Evolutionary conservation across 768 basidiomycete species (phyloP).

Genomic region (Suillus ampliporus): DNA sequence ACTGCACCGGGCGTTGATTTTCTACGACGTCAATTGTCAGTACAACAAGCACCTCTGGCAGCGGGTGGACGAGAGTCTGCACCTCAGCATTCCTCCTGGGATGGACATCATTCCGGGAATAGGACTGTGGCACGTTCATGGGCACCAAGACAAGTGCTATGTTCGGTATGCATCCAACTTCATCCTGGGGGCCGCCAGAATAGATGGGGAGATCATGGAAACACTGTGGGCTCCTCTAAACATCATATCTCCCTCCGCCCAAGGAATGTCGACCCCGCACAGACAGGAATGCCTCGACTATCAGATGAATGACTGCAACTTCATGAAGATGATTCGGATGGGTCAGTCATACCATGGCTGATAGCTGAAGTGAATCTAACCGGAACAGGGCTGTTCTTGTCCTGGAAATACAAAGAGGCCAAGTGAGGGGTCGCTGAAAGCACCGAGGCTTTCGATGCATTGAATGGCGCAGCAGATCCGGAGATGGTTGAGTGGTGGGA

Average conservation of each 20-base stretch:
- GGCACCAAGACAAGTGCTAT: slow-evolving; percentile 29
- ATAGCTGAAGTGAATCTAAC: neutral
- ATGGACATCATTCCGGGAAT: slow-evolving; percentile 22
- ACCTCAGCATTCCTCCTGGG: neutral
- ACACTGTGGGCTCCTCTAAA: slow-evolving; percentile 11
- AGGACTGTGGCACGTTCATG: slow-evolving; percentile 33
- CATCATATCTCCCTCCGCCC: neutral
- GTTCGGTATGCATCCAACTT: slow-evolving; percentile 1
- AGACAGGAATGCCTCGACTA: slow-evolving; percentile 23
- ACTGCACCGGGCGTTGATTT: rapidly evolving
- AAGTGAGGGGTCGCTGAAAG: neutral
- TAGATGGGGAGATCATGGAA: slow-evolving; percentile 16
- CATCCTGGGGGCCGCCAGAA: neutral
- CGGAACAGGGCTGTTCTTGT: neutral
- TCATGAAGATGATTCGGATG: slow-evolving; percentile 27
- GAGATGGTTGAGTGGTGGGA: neutral
- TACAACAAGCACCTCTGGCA: slow-evolving; percentile 15
- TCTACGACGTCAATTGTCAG: slow-evolving; percentile 17
- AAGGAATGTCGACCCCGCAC: neutral
- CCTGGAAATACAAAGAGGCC: neutral
- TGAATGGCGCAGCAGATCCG: neutral
- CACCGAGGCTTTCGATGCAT: neutral
- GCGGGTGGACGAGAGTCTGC: too few species aligned
- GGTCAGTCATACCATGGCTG: slow-evolving; percentile 10
- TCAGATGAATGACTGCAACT: slow-evolving; percentile 28